Evolutionary conservation across 768 basidiomycete genomes (phyloP), one percentile per base, ranked within the genome.

Genomic region (Amanita jacksonii): DNA sequence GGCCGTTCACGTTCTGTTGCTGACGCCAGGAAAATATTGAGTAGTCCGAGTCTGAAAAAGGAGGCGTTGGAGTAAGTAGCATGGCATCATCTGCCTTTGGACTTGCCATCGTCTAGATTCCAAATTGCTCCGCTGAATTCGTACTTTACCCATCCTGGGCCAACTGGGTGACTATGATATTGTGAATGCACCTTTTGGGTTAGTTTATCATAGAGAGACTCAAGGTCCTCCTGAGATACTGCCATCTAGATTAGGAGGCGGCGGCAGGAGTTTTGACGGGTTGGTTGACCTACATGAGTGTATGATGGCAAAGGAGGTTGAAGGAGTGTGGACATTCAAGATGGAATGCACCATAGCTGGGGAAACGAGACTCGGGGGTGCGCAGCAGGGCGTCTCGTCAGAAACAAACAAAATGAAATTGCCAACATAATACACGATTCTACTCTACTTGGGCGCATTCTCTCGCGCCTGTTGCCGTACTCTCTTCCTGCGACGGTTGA

Each of bases 391-490:
- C 3, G 31, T 32, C 4, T 3, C 31, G 16, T 38, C 16, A 25
- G 24, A 19, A 22, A 10, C 19, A 43, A 27, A 36, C 20, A 22
- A 44, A 45, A 45, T 40, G 16, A 20, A 34, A 46, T 32, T 46
- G 23, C 27, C 28, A 45, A 46, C n/a, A 33, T 20, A 45, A 38
- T 33, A 23, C 27, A 39, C 10, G 12, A n/a, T 28, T 23, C 32
- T 34, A 46, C 38, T 22, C 57, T 74, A 96, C 71, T 91, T 90
- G 1, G 90, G 90, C 52, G 84, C 66, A 62, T 93, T 87, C 49
- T 96, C 91, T 53, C 85, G 74, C 4, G 94, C 93, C 61, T 98
- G 93, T 46, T 76, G 72, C 56, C 77, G 79, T 49, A 97, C 77
- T 59, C 79, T 76, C 57, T 81, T 78, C 65, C 88, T 91, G 25